A percentile compares a stretch with the other conserved stretches of the same genome.
Evolutionary conservation across 768 basidiomycete genomes (phyloP).

Genomic region (Leccinum subgranulosum): DNA sequence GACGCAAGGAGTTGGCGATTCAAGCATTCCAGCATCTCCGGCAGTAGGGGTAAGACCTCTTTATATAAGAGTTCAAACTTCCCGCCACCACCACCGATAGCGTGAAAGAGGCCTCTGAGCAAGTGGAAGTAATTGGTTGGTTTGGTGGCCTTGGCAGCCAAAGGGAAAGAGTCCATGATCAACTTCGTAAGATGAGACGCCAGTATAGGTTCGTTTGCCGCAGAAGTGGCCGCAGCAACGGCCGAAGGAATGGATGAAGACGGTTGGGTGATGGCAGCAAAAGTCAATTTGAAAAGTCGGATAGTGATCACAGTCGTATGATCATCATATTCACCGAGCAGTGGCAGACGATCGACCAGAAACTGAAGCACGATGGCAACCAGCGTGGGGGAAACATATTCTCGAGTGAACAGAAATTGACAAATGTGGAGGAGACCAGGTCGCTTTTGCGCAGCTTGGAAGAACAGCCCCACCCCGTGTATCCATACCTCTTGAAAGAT

Average conservation of each 20-base stretch:
- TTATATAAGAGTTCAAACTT: slow-evolving; percentile 93
- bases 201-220: slow-evolving; percentile 85
- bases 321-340: slow-evolving; percentile 84
- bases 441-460: slow-evolving; percentile 73
- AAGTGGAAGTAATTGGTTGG: slow-evolving; percentile 92
- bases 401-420: slow-evolving; percentile 77
- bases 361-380: slow-evolving; percentile 87
- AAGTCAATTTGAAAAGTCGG: slow-evolving; percentile 93
- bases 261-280: slow-evolving; percentile 72
- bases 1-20: slow-evolving; percentile 87
- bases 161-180: slow-evolving; percentile 93
- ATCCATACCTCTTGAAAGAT: slow-evolving; percentile 98
- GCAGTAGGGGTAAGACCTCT: slow-evolving; percentile 90
- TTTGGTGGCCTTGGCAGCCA: slow-evolving; percentile 87
- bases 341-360: slow-evolving; percentile 75
- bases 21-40: slow-evolving; percentile 94
- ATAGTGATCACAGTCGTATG: slow-evolving; percentile 80
- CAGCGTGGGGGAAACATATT: slow-evolving; percentile 73
- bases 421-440: slow-evolving; percentile 80
- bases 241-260: neutral
- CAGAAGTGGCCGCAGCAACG: slow-evolving; percentile 39
- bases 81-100: slow-evolving; percentile 88
- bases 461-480: slow-evolving; percentile 87
- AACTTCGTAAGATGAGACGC: slow-evolving; percentile 89
- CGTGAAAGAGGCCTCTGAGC: slow-evolving; percentile 87